Conservation (phyloP, 805 yeast species). For the Metschnikowia chrysomelidarum region DNA sequence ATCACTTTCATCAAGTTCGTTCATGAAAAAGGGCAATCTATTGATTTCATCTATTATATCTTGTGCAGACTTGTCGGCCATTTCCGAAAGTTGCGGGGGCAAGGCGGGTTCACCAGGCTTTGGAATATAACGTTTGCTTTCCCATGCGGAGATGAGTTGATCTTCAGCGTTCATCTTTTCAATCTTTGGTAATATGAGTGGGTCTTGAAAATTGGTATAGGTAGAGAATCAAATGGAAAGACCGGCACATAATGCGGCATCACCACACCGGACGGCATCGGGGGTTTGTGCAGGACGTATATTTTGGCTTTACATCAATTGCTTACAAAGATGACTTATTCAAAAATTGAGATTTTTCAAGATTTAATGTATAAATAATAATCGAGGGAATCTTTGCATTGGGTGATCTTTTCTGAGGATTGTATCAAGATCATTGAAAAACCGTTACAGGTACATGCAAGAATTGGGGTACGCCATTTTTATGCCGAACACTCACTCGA, state of each 20-base stretch:
- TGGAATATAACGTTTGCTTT: constrained; percentile 37
- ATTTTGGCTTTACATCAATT: too few species aligned
- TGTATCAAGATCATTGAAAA: constrained; percentile 5
- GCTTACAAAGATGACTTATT: too few species aligned
- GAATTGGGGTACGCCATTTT: constrained; percentile 28
- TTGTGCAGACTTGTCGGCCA: constrained; percentile 62
- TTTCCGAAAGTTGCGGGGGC: constrained; percentile 78
- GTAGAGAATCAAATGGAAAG: too few species aligned
- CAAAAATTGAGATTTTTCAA: too few species aligned
- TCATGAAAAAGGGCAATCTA: constrained; percentile 92
- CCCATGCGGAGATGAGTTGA: constrained; percentile 40
- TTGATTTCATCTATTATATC: constrained; percentile 78
- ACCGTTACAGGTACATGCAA: constrained; percentile 35
- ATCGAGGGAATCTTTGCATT: too few species aligned
- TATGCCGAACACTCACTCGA: constrained; percentile 29
- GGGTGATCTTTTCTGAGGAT: neutral
- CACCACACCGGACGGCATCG: too few species aligned
- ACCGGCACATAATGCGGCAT: too few species aligned
- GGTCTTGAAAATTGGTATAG: too few species aligned
- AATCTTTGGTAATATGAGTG: too few species aligned
- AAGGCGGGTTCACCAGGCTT: constrained; percentile 64
- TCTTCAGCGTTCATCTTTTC: constrained; percentile 19
- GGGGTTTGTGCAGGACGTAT: too few species aligned
- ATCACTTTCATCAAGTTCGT: constrained; percentile 71
- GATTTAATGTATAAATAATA: too few species aligned